Evolutionary conservation across 257 asterid genomes (phyloP), one percentile per base, ranked within the genome.

Genomic region (Rauvolfia tetraphylla): DNA sequence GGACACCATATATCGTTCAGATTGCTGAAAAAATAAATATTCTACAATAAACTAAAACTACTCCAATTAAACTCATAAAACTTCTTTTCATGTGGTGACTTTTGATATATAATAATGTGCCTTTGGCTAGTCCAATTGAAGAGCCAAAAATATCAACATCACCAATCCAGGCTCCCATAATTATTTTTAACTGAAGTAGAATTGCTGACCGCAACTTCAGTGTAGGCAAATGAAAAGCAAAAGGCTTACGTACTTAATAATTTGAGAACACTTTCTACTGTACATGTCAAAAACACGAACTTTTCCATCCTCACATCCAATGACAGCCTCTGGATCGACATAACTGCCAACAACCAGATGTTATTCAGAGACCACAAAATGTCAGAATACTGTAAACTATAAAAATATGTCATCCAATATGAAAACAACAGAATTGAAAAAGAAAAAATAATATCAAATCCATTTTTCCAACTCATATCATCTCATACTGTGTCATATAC

Each of bases 281-380:
- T 95, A 95, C 95, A 95, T 88, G 87, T 95, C 99, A 87, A 88
- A 95, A 67, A 95, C 88, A 44, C 92, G 96, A 81, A 83, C 94
- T 85, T 86, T 95, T 62, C 99, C 99, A 79, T 95, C 98, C 81
- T 91, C 96, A 74, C 97, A 86, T 76, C 99, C 99, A 79, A 95
- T 88, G 76, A 90, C 96, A 41, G 99, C 98, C 76, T 82, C 93
- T 53, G 99, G 99, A 81, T 95, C 99, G 77, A 86, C 90, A 72
- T 91, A 95, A 81, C 98, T 93, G 88, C 85, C 86, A 67, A 82
- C 61, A 78, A 62, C 13, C 31, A 15, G 57, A 68, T n/a, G 25
- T 29, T 31, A 34, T 63, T 41, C 46, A 23, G 49, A 70, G 34
- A 38, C 48, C 49, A 13, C 7, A 27, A 67, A 36, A 15, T 63